Evolutionary conservation across 202 grass and related monocot species (phyloP).

Genomic region (Dendrocalamus latiflorus): DNA sequence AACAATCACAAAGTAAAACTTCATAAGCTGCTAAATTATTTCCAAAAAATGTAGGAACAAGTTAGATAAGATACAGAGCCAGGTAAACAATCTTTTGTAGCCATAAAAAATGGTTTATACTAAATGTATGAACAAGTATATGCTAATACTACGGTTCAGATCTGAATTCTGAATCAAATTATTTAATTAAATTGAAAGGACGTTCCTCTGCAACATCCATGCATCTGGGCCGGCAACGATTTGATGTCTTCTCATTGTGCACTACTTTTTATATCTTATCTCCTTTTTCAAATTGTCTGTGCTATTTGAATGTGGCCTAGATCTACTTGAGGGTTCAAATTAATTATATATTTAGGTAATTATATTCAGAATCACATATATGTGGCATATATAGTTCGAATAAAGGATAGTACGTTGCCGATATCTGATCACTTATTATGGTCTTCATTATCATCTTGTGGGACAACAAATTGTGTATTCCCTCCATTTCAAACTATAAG

Average conservation of each 20-base stretch:
- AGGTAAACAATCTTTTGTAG: not conserved
- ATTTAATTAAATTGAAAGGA: slow-evolving; percentile 10
- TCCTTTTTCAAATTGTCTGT: not conserved
- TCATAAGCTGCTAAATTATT: not conserved
- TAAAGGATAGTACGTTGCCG: no score
- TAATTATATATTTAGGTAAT: not conserved
- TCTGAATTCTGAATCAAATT: not conserved
- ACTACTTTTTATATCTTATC: not conserved
- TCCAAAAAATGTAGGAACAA: not conserved
- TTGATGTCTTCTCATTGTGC: not conserved
- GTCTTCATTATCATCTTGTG: not conserved
- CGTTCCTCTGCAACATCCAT: not conserved
- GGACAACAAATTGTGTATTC: not conserved
- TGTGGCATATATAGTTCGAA: not conserved
- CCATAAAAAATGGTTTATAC: not conserved
- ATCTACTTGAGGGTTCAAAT: not conserved
- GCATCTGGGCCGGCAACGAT: not conserved
- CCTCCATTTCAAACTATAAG: not conserved
- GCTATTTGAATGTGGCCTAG: not conserved
- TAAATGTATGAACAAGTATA: not conserved
- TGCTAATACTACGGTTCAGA: not conserved
- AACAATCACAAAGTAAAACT: not conserved
- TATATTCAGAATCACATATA: not conserved
- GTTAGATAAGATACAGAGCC: not conserved
- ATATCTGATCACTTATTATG: no score